Evolutionary conservation across 495 filamentous ascomycete species (phyloP).

Genomic region (Penicillium cosmopolitanum): DNA sequence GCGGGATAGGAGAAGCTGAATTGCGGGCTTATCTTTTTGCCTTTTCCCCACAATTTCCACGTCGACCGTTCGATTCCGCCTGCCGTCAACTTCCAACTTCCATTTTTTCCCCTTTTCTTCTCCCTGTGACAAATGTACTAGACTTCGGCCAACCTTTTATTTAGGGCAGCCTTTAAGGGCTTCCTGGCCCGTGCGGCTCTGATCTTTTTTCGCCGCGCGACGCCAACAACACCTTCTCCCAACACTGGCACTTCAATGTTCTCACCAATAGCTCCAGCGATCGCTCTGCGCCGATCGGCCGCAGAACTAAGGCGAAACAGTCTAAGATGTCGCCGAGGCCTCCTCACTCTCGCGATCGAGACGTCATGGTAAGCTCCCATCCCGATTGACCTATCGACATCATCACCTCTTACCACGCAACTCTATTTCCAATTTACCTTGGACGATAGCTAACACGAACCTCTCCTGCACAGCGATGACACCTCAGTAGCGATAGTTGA

Average conservation of each 20-base stretch:
- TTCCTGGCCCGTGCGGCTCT: conserved; percentile 36
- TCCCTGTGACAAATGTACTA: neutral
- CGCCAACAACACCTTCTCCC: neutral
- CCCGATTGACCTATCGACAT: neutral
- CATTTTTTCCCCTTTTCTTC: neutral
- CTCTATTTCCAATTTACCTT: too few relatives aligned
- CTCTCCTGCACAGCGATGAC: conserved; percentile 67
- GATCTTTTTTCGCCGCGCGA: conserved; percentile 29
- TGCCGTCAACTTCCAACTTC: too few relatives aligned
- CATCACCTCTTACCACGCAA: too few relatives aligned
- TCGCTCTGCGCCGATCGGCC: conserved; percentile 28
- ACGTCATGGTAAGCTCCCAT: conserved; percentile 69
- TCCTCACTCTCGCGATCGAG: conserved; percentile 87
- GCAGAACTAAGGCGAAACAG: conserved; percentile 11
- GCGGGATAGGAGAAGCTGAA: too few relatives aligned
- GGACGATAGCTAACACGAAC: conserved; percentile 7
- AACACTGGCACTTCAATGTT: conserved; percentile 31
- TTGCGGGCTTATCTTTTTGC: too few relatives aligned
- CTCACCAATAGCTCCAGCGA: conserved; percentile 22
- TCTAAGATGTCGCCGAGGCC: conserved; percentile 35
- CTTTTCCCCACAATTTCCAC: too few relatives aligned
- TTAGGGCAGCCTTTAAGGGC: conserved; percentile 33
- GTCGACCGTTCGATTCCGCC: too few relatives aligned
- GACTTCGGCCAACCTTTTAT: conserved; percentile 9
- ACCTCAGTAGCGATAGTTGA: conserved; percentile 87